These are phyloP conservation scores for Cokeromyces recurvatus DNA, from an alignment of 371 early-diverging fungal species.

Conservation along the genomic window DNA sequence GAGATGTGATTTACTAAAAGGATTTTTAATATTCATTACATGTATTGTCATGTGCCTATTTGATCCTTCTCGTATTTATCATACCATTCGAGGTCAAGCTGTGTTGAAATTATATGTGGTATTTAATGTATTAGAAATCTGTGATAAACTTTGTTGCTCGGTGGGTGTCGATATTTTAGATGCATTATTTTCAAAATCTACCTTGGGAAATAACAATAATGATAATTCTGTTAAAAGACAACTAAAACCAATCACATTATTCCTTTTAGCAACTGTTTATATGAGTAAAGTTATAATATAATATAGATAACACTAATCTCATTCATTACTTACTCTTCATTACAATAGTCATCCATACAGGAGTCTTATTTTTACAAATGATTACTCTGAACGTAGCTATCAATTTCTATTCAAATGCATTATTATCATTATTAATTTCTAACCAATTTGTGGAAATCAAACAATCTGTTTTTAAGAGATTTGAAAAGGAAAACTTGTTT, in stretches of 20 bases:
- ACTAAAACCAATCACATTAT: conserved; percentile 54
- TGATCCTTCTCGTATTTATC: conserved; percentile 90
- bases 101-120: conserved; percentile 96
- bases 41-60: conserved; percentile 71
- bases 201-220: conserved; percentile 38
- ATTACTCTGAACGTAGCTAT: conserved; percentile 95
- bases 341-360: conserved; percentile 68
- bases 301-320: too few species aligned
- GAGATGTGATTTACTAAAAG: conserved; percentile 84
- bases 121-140: conserved; percentile 92
- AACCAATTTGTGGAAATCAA: conserved; percentile 99
- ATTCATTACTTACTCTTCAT: too few species aligned
- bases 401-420: conserved; percentile 90
- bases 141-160: conserved; percentile 89
- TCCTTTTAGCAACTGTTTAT: conserved; percentile 74
- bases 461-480: conserved; percentile 91
- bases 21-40: conserved; percentile 66
- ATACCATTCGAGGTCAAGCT: conserved; percentile 92
- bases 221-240: conserved; percentile 44
- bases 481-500: conserved; percentile 94
- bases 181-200: conserved; percentile 76
- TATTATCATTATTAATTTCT: conserved; percentile 87
- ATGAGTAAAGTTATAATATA: conserved; percentile 60
- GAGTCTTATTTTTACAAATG: conserved; percentile 92
- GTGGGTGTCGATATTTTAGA: conserved; percentile 94